Evolutionary conservation across 192 early-diverging fungal species (phyloP), one percentile per base, ranked within the genome.

Genomic region (Coemansia sp.): DNA sequence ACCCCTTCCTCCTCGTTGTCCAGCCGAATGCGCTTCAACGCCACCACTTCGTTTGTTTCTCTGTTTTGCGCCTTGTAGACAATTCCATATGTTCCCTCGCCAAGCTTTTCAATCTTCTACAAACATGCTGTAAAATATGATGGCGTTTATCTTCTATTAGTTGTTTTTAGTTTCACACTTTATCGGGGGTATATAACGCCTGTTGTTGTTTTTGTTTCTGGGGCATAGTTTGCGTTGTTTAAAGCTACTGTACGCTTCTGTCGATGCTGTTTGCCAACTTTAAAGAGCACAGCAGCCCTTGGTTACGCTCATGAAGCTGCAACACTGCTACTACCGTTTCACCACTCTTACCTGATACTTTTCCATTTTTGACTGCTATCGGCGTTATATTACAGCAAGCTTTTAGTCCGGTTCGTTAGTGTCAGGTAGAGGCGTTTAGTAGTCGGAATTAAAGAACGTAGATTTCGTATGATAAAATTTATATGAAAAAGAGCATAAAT

Each of bases 21-120:
- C 46, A 93, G 82, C 23, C 92, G 87, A 70, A 94, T 93, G 35
- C 95, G 88, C 81, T 99, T 99, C 59, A 99, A 82, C 23, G 97
- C 97, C 8, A 99, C 95, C n/a, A 98, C 92, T 64, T 96, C 95
- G 70, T 90, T 90, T 20, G 90, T 95, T 43, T 95, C 93, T 64
- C 90, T 82, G 84, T 96, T 95, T 75, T 98, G 95, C 3, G 96
- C 98, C 82, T 98, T 98, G 89, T 99, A 99, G 4, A 99, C 98
- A 58, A 98, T 94, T 34, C 95, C 97, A 74, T 98, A 99, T 4
- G 98, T 97, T 62, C 92, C 95, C 86, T 96, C 95, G 63, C 95
- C 95, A 3, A 98, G 85, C 77, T 98, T 98, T 86, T 98, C 95
- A 58, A 98, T 98, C 90, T 98, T 98, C 89, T 96, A 83, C 63